Evolutionary conservation across 2,329 filamentous ascomycete genomes (phyloP).

Genomic region (Cephalotrichum gorgonifer): DNA sequence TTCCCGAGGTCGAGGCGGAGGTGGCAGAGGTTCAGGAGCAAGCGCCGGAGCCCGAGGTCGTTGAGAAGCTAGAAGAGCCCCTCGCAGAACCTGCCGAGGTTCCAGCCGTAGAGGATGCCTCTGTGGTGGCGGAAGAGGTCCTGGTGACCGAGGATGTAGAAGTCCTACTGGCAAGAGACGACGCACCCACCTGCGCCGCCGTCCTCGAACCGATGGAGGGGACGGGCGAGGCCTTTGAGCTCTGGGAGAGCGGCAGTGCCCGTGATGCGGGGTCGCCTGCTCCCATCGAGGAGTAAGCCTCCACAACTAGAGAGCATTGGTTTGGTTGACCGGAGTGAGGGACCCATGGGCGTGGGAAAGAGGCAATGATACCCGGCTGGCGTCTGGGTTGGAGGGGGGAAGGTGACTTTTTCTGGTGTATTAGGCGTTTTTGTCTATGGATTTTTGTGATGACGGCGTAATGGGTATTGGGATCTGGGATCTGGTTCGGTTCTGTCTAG

Average conservation of each 20-base stretch:
- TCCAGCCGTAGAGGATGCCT: conserved; percentile 12
- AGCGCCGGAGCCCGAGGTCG: conserved; percentile 8
- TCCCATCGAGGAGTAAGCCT: too few species aligned
- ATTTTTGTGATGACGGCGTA: too few species aligned
- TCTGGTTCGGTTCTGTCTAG: too few species aligned
- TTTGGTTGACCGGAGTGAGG: too few species aligned
- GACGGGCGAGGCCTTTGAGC: conserved; percentile 50
- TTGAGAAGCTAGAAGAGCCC: conserved; percentile 9
- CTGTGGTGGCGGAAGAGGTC: conserved; percentile 6
- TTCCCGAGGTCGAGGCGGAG: conserved; percentile 11
- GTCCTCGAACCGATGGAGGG: conserved; percentile 46
- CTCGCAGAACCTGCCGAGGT: conserved; percentile 6
- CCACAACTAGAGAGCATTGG: too few species aligned
- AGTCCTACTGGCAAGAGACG: conserved; percentile 22
- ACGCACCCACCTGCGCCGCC: conserved; percentile 22
- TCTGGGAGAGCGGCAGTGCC: conserved; percentile 63
- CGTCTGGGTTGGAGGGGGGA: too few species aligned
- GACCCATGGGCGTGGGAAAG: too few species aligned
- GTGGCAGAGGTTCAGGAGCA: conserved; percentile 6
- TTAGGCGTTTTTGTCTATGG: too few species aligned
- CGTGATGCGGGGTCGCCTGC: too few species aligned
- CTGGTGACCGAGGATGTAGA: conserved; percentile 18
- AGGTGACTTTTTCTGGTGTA: too few species aligned
- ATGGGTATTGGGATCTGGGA: too few species aligned
- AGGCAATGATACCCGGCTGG: too few species aligned